phyloP scores from a whole-genome alignment of 2,329 filamentous ascomycete species.

The Harringtonia lauricola region DNA sequence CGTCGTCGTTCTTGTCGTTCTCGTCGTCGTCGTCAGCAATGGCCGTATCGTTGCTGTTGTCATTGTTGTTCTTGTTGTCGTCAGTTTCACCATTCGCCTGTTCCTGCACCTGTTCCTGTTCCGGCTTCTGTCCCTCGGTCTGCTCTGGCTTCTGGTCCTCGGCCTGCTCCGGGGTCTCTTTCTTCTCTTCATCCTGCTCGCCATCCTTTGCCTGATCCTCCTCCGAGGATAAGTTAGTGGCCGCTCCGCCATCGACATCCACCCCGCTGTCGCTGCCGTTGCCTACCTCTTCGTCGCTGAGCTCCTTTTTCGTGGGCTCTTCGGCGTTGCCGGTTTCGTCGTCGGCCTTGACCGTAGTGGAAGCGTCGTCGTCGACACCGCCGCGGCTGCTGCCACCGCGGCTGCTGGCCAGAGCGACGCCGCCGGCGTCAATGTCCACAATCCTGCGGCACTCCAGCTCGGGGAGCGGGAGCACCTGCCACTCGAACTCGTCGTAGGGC shows the following conservation, averaged over 20 bases:
- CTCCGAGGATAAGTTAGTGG: too few relatives aligned
- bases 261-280: not conserved
- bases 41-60: not conserved
- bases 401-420: too few relatives aligned
- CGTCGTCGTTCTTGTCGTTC: not conserved
- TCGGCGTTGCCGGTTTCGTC: not conserved
- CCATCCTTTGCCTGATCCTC: not conserved
- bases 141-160: too few relatives aligned
- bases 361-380: not conserved
- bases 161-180: too few relatives aligned
- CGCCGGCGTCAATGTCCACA: not conserved
- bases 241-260: not conserved
- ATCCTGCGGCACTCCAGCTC: slow-evolving; percentile 13
- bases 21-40: slow-evolving; percentile 1
- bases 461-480: slow-evolving; percentile 22
- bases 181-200: not conserved
- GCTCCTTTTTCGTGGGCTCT: too few relatives aligned
- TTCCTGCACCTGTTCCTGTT: too few relatives aligned
- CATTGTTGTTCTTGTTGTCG: not conserved
- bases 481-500: slow-evolving; percentile 23
- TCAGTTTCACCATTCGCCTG: not conserved
- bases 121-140: too few relatives aligned
- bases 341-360: too few relatives aligned
- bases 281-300: not conserved
- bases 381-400: too few relatives aligned